Base-by-base conservation (phyloP, 192 early-diverging fungal genomes). In the Entomortierella parvispora region DNA sequence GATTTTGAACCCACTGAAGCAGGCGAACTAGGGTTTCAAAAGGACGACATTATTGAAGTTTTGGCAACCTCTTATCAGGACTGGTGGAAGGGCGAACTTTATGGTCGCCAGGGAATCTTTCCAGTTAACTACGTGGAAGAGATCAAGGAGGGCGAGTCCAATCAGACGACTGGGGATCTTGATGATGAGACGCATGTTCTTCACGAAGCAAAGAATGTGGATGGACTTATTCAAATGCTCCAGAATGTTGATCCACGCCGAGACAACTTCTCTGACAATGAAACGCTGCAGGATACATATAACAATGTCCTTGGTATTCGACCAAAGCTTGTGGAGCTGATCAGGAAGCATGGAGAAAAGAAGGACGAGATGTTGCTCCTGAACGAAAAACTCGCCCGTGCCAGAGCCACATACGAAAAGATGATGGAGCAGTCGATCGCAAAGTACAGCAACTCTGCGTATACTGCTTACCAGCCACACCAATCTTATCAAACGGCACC, bases 71-170 rank as follows among this genome's bases (percentile, higher is more conserved):
- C 96, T 10, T 99, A 95, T 84, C 90, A 94, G 62, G 98, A 99
- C 79, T 99, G 98, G 98, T 99, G 97, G 97, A 93, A 95, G 69
- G 98, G 97, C 25, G 90, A 93, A 76, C 80, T 92, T n/a, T 84
- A 85, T 14, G 93, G 93, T n/a, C 87, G 88, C 49, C 87, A 89
- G 53, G 98, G 98, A 14, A 97, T 99, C 45, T 99, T 99, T 65
- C 98, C 98, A 11, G 93, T 95, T 14, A 99, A 99, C 77, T 99
- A 98, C 83, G 96, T 99, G 22, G 89, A 94, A 60, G 86, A 89
- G 25, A 81, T 93, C 17, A 76, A 82, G 8, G 92, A 93, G 40
- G 82, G 86, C 3, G 85, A 85, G 8, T 65, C 72, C n/a, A 79
- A 81, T 7, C 85, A 89, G 42, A 66, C 86, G 7, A 49, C 82